Percentiles rank a stretch among this genome's conserved stretches.
These are phyloP conservation scores for Geotrichum restrictum DNA, from an alignment of 1,139 yeast genomes.

Conservation along the genomic window DNA sequence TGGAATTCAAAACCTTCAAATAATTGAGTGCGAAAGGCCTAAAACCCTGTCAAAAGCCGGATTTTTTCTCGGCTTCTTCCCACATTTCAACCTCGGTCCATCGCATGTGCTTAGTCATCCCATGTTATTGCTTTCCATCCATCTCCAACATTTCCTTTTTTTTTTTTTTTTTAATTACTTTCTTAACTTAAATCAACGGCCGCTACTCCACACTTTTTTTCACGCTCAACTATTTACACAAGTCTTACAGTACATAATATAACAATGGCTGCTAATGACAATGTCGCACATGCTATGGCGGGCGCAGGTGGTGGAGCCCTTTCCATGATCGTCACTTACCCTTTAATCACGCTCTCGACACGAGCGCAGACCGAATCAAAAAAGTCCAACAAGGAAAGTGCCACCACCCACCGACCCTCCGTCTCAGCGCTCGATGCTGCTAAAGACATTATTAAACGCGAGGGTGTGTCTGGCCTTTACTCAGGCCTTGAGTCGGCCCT, in stretches of 20 bases:
- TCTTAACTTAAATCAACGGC: too few species aligned
- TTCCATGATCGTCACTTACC: slow-evolving; percentile 80
- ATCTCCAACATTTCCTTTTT: too few species aligned
- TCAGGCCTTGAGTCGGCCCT: slow-evolving; percentile 86
- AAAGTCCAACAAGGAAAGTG: slow-evolving; percentile 35
- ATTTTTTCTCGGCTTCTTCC: too few species aligned
- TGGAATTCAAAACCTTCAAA: too few species aligned
- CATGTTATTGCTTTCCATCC: too few species aligned
- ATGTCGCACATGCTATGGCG: slow-evolving; percentile 75
- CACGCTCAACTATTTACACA: not conserved
- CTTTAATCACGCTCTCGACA: slow-evolving; percentile 77
- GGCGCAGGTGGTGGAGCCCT: slow-evolving; percentile 94
- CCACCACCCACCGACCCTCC: slow-evolving; percentile 23
- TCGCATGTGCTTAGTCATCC: too few species aligned
- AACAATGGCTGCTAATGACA: slow-evolving; percentile 37
- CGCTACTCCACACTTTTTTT: too few species aligned
- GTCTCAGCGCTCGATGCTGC: slow-evolving; percentile 39
- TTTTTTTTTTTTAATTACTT: too few species aligned
- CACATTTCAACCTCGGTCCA: too few species aligned
- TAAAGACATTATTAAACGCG: slow-evolving; percentile 51
- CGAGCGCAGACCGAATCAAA: slow-evolving; percentile 69
- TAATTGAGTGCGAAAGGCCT: too few species aligned
- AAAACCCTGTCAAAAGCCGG: too few species aligned
- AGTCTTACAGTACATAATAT: too few species aligned
- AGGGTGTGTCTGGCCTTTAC: slow-evolving; percentile 71